Evolutionary conservation across 2,329 filamentous ascomycete species (phyloP).

Genomic region (Colletotrichum godetiae): DNA sequence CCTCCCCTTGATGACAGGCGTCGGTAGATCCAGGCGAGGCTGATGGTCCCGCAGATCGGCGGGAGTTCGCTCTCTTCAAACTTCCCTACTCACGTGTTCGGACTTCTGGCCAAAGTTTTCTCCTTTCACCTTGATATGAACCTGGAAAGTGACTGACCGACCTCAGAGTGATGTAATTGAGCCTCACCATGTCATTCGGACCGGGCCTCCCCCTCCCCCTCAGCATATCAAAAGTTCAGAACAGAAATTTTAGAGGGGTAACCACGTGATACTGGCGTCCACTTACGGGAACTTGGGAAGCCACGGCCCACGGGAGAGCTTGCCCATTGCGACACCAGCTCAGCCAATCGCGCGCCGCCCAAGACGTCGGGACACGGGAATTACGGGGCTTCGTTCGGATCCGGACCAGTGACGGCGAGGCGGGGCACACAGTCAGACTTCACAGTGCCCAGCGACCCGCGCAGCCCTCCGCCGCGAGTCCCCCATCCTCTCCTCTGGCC

Average conservation of each 20-base stretch:
- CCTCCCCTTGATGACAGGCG: background rate
- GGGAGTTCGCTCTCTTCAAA: background rate
- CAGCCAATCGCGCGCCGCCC: conserved; percentile 10
- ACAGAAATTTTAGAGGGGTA: conserved; percentile 26
- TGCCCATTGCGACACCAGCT: background rate
- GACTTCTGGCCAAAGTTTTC: background rate
- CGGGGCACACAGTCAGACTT: conserved; percentile 23
- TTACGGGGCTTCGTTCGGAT: conserved; percentile 13
- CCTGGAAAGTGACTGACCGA: background rate
- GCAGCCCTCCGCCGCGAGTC: conserved; percentile 8
- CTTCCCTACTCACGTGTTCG: background rate
- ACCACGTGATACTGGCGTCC: conserved; percentile 17
- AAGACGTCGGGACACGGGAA: conserved; percentile 13
- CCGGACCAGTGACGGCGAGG: conserved; percentile 34
- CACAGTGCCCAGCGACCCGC: conserved; percentile 19
- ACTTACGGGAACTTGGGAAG: background rate
- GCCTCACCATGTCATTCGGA: conserved; percentile 9
- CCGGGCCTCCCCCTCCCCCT: conserved; percentile 2
- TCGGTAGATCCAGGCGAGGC: conserved; percentile 15
- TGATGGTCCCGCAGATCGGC: conserved; percentile 9
- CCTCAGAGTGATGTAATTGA: conserved; percentile 27
- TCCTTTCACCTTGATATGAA: background rate
- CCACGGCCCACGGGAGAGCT: background rate
- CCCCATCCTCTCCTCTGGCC: background rate
- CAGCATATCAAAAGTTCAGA: background rate